Conservation (phyloP, 164 flowering plant genomes). For the Magnolia officinalis region DNA sequence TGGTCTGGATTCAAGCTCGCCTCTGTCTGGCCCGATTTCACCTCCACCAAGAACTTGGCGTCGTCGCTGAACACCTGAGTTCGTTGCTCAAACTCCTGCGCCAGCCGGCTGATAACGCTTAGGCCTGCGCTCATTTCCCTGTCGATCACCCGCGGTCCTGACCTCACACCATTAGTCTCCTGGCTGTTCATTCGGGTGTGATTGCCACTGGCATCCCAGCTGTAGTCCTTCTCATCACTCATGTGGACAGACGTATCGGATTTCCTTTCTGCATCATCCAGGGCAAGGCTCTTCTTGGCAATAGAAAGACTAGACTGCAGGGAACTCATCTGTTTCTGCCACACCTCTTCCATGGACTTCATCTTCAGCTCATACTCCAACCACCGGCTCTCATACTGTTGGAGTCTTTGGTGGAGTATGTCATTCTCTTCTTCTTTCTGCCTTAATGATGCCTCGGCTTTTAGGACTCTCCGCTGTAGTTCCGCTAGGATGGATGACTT, state of each 20-base stretch:
- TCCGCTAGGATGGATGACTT: constrained; percentile 83
- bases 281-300: constrained; percentile 84
- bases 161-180: constrained; percentile 58
- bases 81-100: constrained; percentile 90
- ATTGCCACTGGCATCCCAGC: constrained; percentile 50
- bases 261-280: constrained; percentile 63
- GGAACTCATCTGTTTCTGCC: constrained; percentile 98
- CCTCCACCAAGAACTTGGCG: constrained; percentile 94
- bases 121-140: constrained; percentile 66
- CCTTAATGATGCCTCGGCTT: constrained; percentile 85
- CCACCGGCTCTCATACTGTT: constrained; percentile 92
- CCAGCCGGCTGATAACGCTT: constrained; percentile 75
- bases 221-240: constrained; percentile 44
- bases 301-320: constrained; percentile 89
- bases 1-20: constrained; percentile 79
- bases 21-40: constrained; percentile 86
- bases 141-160: constrained; percentile 21
- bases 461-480: constrained; percentile 79
- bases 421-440: constrained; percentile 94
- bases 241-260: constrained; percentile 72
- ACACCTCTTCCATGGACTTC: constrained; percentile 98
- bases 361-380: constrained; percentile 89
- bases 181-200: constrained; percentile 21
- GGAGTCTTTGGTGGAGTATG: constrained; percentile 83
- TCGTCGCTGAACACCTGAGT: constrained; percentile 91